Evolutionary conservation across 306 rosid species (phyloP).

Genomic region (Carpinus fangiana): DNA sequence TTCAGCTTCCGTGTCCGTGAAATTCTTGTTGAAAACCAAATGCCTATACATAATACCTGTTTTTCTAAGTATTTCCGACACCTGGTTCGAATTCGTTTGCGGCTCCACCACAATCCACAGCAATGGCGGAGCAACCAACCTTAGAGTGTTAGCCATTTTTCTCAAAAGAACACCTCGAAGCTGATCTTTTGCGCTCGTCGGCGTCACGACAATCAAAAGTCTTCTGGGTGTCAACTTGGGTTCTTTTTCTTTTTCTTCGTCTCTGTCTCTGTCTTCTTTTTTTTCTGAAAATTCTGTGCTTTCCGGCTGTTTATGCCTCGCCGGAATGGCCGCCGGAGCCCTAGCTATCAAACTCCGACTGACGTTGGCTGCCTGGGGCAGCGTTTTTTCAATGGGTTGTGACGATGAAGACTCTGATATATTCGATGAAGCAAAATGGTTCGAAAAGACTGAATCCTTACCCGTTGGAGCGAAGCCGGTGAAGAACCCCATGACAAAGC

Average conservation of each 20-base stretch:
- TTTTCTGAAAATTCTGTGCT: conserved; percentile 1
- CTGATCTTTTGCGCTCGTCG: conserved; percentile 61
- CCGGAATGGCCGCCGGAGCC: conserved; percentile 23
- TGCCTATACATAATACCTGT: conserved; percentile 90
- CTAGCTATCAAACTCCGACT: conserved; percentile 39
- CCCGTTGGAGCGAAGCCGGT: conserved; percentile 90
- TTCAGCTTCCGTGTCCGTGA: conserved; percentile 76
- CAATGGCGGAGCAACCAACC: conserved; percentile 73
- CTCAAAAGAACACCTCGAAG: conserved; percentile 60
- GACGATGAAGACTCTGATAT: conserved; percentile 36
- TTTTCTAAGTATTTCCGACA: conserved; percentile 58
- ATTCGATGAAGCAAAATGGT: conserved; percentile 28
- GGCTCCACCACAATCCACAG: conserved; percentile 84
- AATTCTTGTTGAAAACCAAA: conserved; percentile 72
- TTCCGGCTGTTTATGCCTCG: conserved; percentile 22
- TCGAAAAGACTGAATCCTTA: conserved; percentile 44
- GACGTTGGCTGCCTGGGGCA: conserved; percentile 11
- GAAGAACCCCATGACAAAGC: conserved; percentile 89
- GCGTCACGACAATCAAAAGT: conserved; percentile 71
- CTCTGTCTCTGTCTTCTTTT: background rate
- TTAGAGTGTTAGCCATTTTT: conserved; percentile 69
- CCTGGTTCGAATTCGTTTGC: conserved; percentile 45
- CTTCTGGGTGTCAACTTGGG: conserved; percentile 41
- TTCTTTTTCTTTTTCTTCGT: background rate
- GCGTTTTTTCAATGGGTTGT: conserved; percentile 31